These are phyloP conservation scores for Erigeron canadensis DNA, from an alignment of 129 eudicot genomes.

Conservation along the genomic window DNA sequence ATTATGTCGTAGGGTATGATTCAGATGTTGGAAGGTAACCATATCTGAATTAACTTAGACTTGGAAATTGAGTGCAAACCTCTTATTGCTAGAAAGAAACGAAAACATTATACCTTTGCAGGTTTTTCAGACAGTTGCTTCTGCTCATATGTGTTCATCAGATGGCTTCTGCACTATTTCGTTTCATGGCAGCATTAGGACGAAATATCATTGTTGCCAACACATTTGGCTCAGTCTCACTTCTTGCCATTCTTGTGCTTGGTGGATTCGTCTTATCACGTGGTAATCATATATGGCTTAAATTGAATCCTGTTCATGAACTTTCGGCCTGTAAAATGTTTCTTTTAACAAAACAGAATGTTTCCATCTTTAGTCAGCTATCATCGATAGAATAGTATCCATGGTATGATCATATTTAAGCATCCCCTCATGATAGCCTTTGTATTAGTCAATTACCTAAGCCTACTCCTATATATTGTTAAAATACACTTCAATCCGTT, in stretches of 20 bases:
- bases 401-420: no score
- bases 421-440: no score
- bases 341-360: neutral
- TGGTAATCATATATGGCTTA: slow-evolving; percentile 37
- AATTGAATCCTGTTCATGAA: neutral
- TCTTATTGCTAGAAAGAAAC: no score
- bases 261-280: slow-evolving; percentile 80
- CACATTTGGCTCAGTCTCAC: slow-evolving; percentile 69
- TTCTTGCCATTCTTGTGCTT: slow-evolving; percentile 57
- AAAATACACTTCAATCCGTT: neutral
- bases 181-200: slow-evolving; percentile 70
- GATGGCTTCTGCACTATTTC: slow-evolving; percentile 73
- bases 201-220: slow-evolving; percentile 75
- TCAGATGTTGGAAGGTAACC: slow-evolving; percentile 62
- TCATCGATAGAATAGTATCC: no score
- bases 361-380: no score
- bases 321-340: neutral
- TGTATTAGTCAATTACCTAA: no score
- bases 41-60: neutral
- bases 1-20: slow-evolving; percentile 75
- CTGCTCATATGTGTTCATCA: slow-evolving; percentile 55
- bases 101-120: no score
- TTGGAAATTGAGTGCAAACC: neutral
- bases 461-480: no score
- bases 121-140: slow-evolving; percentile 61